Percentiles rank a stretch among this genome's conserved stretches.
phyloP scores from a whole-genome alignment of 1,139 yeast genomes.

The Zhuliangozyma parablackwelliae region DNA sequence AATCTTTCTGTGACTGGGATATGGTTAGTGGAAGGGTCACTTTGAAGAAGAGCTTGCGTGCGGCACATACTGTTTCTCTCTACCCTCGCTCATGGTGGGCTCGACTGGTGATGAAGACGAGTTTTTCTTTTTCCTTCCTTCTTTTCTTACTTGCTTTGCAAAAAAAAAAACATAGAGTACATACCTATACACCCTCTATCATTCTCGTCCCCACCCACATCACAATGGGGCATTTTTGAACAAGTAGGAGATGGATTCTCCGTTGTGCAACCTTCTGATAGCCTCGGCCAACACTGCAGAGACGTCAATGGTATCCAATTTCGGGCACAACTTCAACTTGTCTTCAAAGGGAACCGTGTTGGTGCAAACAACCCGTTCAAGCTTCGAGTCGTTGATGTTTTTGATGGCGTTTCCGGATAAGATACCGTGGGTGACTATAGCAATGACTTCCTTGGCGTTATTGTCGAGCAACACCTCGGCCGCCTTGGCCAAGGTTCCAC shows the following conservation, averaged over 20 bases:
- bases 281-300: conserved; percentile 76
- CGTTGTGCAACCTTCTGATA: conserved; percentile 75
- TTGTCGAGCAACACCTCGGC: conserved; percentile 57
- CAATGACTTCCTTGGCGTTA: conserved; percentile 71
- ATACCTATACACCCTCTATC: not conserved
- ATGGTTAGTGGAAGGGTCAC: not conserved
- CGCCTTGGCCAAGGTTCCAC: conserved; percentile 77
- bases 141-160: not conserved
- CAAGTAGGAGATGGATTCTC: conserved; percentile 75
- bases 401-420: conserved; percentile 69
- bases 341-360: conserved; percentile 70
- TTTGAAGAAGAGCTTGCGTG: not conserved
- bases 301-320: conserved; percentile 65
- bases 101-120: no score
- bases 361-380: conserved; percentile 66
- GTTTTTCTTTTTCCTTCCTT: no score
- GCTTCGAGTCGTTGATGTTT: conserved; percentile 52
- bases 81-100: no score
- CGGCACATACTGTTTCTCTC: not conserved
- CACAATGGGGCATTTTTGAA: conserved; percentile 45
- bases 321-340: conserved; percentile 44
- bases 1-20: conserved; percentile 17
- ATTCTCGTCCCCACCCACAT: not conserved
- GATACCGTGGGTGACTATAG: conserved; percentile 77
- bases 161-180: not conserved